Conservation (phyloP, 768 basidiomycete genomes). For the Sarcomyxa edulis region DNA sequence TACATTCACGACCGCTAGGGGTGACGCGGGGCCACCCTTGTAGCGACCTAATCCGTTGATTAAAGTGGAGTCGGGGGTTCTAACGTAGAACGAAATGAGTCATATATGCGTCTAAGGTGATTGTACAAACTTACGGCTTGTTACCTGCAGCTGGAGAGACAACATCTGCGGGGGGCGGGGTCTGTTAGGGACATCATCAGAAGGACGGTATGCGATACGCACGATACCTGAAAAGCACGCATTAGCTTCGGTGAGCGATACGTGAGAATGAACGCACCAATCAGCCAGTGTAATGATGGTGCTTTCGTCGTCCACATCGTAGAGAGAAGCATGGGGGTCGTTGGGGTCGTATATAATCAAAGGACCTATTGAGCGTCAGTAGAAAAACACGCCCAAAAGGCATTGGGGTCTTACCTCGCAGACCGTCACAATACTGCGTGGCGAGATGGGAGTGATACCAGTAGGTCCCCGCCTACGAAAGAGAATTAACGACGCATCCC, state of each 20-base stretch:
- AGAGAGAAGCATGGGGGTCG: conserved; percentile 34
- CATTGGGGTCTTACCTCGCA: too few relatives aligned
- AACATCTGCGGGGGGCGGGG: too few relatives aligned
- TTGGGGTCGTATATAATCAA: conserved; percentile 40
- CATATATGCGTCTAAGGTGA: too few relatives aligned
- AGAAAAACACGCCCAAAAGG: too few relatives aligned
- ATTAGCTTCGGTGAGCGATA: background rate
- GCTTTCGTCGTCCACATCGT: conserved; percentile 42
- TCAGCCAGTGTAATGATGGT: conserved; percentile 40
- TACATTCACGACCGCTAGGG: conserved; percentile 34
- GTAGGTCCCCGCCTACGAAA: conserved; percentile 38
- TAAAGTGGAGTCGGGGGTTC: conserved; percentile 26
- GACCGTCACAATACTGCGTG: conserved; percentile 29
- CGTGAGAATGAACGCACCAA: conserved; percentile 26
- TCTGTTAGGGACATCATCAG: too few relatives aligned
- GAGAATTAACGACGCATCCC: too few relatives aligned
- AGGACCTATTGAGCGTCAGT: too few relatives aligned
- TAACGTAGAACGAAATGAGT: too few relatives aligned
- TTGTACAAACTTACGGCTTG: too few relatives aligned
- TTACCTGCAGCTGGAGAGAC: too few relatives aligned
- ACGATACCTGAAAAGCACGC: too few relatives aligned
- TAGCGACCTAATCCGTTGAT: conserved; percentile 43
- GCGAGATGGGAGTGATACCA: conserved; percentile 30
- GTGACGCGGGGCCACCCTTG: conserved; percentile 21
- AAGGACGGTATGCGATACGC: too few relatives aligned